These are phyloP conservation scores for Ministeria vibrans DNA, from an alignment of 78 protist species.

Conservation along the genomic window DNA sequence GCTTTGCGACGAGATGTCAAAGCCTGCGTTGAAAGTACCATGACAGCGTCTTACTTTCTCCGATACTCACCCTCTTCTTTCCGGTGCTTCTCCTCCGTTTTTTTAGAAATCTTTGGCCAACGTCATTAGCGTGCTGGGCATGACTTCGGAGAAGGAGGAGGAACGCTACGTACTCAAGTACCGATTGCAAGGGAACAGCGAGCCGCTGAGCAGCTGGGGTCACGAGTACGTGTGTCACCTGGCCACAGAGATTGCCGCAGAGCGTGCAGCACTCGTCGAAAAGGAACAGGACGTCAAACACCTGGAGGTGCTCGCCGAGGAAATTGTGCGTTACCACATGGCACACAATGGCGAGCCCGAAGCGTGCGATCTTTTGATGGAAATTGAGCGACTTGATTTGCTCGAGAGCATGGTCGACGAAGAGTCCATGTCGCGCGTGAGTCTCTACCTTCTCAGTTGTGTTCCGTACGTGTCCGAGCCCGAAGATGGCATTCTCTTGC, in stretches of 20 bases:
- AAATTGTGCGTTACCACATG: slow-evolving; percentile 82
- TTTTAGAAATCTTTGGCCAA: slow-evolving; percentile 66
- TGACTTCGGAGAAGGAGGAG: slow-evolving; percentile 68
- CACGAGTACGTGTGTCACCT: slow-evolving; percentile 86
- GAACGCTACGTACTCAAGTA: slow-evolving; percentile 55
- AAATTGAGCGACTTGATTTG: slow-evolving; percentile 28
- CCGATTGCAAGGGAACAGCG: slow-evolving; percentile 64
- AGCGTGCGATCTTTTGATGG: slow-evolving; percentile 88
- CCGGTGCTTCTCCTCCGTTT: neutral
- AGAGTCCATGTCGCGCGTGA: slow-evolving; percentile 62
- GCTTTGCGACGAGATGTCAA: neutral
- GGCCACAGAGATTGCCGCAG: slow-evolving; percentile 69
- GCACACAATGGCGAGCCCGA: slow-evolving; percentile 88
- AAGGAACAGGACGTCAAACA: slow-evolving; percentile 13
- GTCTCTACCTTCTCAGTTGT: slow-evolving; percentile 68
- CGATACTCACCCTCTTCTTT: neutral
- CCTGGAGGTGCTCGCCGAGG: slow-evolving; percentile 19
- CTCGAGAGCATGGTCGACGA: slow-evolving; percentile 47
- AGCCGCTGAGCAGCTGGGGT: slow-evolving; percentile 84
- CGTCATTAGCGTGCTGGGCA: slow-evolving; percentile 83
- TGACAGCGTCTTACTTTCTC: neutral
- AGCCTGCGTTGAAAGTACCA: slow-evolving; percentile 31
- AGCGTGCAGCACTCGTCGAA: slow-evolving; percentile 41
- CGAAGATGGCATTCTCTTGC: slow-evolving; percentile 55
- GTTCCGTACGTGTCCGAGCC: slow-evolving; percentile 78